Evolutionary conservation across 345 rosid genomes (phyloP).

Genomic region (Bretschneidera sinensis): DNA sequence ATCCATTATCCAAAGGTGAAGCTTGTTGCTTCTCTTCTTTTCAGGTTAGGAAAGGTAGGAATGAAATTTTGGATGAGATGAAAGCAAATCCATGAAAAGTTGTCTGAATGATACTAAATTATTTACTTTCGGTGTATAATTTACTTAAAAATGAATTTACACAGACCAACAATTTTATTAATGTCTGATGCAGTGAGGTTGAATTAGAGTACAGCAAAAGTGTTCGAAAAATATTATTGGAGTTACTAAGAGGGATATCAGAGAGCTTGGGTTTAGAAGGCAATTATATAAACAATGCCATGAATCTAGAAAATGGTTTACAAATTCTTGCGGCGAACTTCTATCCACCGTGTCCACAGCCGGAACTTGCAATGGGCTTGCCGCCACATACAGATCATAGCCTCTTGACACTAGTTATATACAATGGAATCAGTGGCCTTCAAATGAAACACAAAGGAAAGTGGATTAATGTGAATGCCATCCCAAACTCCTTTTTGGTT

Average conservation of each 20-base stretch:
- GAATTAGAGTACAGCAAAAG: conserved; percentile 25
- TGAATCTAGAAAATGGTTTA: conserved; percentile 26
- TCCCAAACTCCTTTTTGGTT: conserved; percentile 39
- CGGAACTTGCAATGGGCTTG: conserved; percentile 51
- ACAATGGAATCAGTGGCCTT: conserved; percentile 42
- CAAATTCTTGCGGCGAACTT: conserved; percentile 30
- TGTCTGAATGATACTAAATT: too few relatives aligned
- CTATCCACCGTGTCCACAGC: conserved; percentile 56
- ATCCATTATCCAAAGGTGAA: too few relatives aligned
- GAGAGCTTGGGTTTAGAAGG: conserved; percentile 45
- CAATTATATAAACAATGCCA: conserved; percentile 19
- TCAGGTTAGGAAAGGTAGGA: too few relatives aligned
- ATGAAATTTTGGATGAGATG: too few relatives aligned
- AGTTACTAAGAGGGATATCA: conserved; percentile 37
- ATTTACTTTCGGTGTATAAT: too few relatives aligned
- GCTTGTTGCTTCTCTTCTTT: too few relatives aligned
- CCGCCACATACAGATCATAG: conserved; percentile 60
- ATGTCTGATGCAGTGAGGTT: conserved; percentile 23
- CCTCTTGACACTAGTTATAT: conserved; percentile 36
- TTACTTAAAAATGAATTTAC: too few relatives aligned
- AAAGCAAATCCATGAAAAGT: too few relatives aligned
- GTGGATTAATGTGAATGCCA: conserved; percentile 36
- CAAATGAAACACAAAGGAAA: conserved; percentile 42
- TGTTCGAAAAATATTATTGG: conserved; percentile 27
- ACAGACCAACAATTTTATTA: not conserved